Evolutionary conservation across 106 monocot genomes (phyloP).

Genomic region (Dactylorhiza incarnata): DNA sequence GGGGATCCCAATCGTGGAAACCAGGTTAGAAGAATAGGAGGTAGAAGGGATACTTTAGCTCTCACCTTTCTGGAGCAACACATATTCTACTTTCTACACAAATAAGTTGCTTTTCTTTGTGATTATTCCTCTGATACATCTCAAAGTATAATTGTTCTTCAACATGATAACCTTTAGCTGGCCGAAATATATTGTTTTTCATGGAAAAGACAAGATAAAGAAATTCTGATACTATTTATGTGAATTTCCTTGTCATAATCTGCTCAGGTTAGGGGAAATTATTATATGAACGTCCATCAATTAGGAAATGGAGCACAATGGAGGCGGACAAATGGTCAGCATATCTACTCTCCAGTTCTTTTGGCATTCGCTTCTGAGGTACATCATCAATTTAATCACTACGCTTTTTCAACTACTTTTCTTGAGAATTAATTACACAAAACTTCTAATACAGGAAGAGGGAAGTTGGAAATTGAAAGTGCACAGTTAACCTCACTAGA

Average conservation of each 20-base stretch:
- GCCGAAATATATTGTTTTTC: no score
- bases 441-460: constrained; percentile 43
- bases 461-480: no score
- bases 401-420: not conserved
- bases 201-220: no score
- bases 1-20: no score
- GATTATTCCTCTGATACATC: not conserved
- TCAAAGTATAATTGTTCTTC: not conserved
- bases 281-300: constrained; percentile 44
- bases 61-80: no score
- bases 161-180: not conserved
- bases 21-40: no score
- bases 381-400: constrained; percentile 4
- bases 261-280: constrained; percentile 47
- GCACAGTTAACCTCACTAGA: no score
- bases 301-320: constrained; percentile 53
- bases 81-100: no score
- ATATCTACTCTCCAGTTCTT: no score
- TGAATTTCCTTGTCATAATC: not conserved
- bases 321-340: constrained; percentile 70
- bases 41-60: no score
- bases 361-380: constrained; percentile 60
- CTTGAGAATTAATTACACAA: not conserved
- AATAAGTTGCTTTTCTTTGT: no score
- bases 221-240: no score